Evolutionary conservation across 306 rosid species (phyloP).

Genomic region (Lagenaria siceraria): DNA sequence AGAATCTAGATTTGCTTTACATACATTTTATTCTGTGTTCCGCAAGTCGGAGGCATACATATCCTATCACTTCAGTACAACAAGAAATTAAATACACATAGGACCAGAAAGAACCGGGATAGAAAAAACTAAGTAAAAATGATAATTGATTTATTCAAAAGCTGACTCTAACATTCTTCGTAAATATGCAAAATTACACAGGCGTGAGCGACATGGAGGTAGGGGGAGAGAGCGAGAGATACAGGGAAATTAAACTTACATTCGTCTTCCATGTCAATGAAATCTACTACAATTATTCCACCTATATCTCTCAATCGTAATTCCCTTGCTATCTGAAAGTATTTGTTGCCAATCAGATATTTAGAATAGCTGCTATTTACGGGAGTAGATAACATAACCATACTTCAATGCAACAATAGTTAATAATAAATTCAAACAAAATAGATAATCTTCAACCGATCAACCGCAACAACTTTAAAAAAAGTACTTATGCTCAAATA

Average conservation of each 20-base stretch:
- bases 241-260: constrained; percentile 38
- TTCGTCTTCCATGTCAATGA: constrained; percentile 91
- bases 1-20: neutral
- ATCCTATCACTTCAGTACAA: neutral
- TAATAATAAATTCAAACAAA: neutral
- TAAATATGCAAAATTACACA: neutral
- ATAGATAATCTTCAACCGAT: neutral
- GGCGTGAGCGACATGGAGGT: neutral
- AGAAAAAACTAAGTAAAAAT: neutral
- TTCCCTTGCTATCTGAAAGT: constrained; percentile 88
- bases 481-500: neutral
- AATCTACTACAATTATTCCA: constrained; percentile 96
- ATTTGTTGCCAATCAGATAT: constrained; percentile 18
- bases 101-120: neutral
- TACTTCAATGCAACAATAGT: neutral
- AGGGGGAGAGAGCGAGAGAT: neutral
- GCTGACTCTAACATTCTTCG: neutral
- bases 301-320: constrained; percentile 90
- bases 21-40: neutral
- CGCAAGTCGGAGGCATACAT: neutral
- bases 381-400: neutral
- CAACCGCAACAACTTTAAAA: neutral
- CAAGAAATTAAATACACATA: neutral
- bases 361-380: neutral
- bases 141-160: neutral